A percentile compares a stretch with the other conserved stretches of the same genome.
Conservation (phyloP, 345 rosid species). For the Carallia brachiata region DNA sequence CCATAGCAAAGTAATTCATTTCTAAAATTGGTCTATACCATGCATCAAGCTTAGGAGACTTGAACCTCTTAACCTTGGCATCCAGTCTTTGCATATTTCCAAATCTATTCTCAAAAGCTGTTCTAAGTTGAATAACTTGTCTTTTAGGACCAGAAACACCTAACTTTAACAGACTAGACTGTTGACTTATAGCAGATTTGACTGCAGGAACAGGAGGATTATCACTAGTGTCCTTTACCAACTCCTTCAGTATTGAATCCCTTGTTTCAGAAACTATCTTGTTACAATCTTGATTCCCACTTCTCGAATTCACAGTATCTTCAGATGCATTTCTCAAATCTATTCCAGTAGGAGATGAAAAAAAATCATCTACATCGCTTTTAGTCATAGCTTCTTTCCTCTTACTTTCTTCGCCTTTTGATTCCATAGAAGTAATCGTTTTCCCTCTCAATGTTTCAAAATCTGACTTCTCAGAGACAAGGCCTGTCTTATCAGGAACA, state of each 20-base stretch:
- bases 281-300: conserved; percentile 27
- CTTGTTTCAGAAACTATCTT: conserved; percentile 35
- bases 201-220: conserved; percentile 51
- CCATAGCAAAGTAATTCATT: conserved; percentile 73
- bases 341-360: conserved; percentile 30
- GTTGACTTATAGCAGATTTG: conserved; percentile 43
- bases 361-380: conserved; percentile 24
- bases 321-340: conserved; percentile 30
- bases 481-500: conserved; percentile 24
- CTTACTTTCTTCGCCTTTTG: conserved; percentile 36
- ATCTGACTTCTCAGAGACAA: conserved; percentile 37
- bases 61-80: conserved; percentile 69
- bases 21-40: conserved; percentile 91
- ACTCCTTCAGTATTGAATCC: conserved; percentile 45
- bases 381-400: conserved; percentile 37
- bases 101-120: conserved; percentile 52
- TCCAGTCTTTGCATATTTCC: conserved; percentile 54
- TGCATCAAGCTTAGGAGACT: conserved; percentile 82
- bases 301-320: conserved; percentile 32
- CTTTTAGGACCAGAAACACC: conserved; percentile 66
- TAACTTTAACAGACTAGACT: conserved; percentile 40
- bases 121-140: conserved; percentile 85
- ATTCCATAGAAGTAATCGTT: conserved; percentile 17
- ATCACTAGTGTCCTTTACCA: conserved; percentile 40
- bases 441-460: conserved; percentile 29